These are phyloP conservation scores for Colletotrichum neosansevieriae DNA, from an alignment of 2,329 filamentous ascomycete genomes.

Conservation along the genomic window DNA sequence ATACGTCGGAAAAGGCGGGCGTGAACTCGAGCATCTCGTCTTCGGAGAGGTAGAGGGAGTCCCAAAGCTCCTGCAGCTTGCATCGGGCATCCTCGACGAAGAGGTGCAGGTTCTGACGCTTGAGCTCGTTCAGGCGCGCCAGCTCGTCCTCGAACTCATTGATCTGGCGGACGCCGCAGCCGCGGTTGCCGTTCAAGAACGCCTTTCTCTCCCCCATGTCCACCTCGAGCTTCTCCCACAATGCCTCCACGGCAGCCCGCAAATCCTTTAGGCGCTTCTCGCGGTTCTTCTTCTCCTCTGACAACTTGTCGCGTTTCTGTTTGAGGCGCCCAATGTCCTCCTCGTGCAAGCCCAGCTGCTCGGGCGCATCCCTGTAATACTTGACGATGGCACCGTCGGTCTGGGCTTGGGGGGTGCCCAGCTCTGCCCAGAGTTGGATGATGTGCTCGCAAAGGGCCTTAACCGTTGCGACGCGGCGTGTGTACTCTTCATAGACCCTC, in stretches of 20 bases:
- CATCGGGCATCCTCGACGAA: conserved; percentile 95
- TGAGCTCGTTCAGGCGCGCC: conserved; percentile 86
- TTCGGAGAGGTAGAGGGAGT: conserved; percentile 91
- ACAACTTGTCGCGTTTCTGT: conserved; percentile 81
- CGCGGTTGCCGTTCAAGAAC: conserved; percentile 89
- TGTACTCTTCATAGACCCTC: conserved; percentile 96
- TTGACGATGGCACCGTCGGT: conserved; percentile 90
- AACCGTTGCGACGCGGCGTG: conserved; percentile 81
- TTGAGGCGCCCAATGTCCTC: conserved; percentile 83
- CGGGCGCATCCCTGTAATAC: conserved; percentile 88
- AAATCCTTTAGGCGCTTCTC: conserved; percentile 84
- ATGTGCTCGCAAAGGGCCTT: conserved; percentile 83
- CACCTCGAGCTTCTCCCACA: conserved; percentile 90
- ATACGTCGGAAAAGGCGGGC: conserved; percentile 96
- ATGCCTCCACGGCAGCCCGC: conserved; percentile 79
- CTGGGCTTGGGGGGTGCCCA: conserved; percentile 93
- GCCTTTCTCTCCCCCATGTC: conserved; percentile 85
- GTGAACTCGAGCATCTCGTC: conserved; percentile 99
- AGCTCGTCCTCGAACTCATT: conserved; percentile 97
- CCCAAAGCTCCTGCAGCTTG: conserved; percentile 95
- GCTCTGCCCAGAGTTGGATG: conserved; percentile 94
- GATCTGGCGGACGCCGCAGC: conserved; percentile 90
- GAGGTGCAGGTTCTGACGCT: conserved; percentile 92
- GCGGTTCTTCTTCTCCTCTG: conserved; percentile 88
- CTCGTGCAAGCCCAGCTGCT: conserved; percentile 92